Evolutionary conservation across 495 filamentous ascomycete species (phyloP).

Genomic region (Glutinoglossum americanum): DNA sequence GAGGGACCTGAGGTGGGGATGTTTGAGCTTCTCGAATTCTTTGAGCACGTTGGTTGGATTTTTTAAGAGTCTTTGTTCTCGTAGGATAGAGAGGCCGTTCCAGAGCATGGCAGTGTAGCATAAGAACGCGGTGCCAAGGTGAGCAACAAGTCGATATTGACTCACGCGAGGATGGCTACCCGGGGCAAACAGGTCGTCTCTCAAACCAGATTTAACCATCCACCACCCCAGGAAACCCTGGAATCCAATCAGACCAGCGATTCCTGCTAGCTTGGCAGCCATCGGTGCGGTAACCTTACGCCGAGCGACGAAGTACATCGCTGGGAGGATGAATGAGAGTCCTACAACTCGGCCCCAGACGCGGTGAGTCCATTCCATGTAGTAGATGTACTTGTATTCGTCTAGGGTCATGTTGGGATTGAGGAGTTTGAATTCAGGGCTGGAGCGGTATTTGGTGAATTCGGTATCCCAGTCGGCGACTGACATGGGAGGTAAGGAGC

Average conservation of each 20-base stretch:
- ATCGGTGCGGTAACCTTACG: conserved; percentile 60
- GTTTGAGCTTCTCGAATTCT: conserved; percentile 33
- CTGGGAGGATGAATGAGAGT: conserved; percentile 68
- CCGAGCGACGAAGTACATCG: conserved; percentile 68
- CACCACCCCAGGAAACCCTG: conserved; percentile 96
- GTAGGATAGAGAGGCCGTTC: conserved; percentile 69
- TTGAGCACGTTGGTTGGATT: conserved; percentile 34
- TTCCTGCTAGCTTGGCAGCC: conserved; percentile 56
- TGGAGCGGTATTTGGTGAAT: conserved; percentile 74
- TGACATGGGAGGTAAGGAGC: conserved; percentile 66
- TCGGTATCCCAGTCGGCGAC: conserved; percentile 66
- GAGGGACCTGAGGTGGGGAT: conserved; percentile 47
- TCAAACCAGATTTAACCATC: conserved; percentile 95
- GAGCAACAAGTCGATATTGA: conserved; percentile 80
- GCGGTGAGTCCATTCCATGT: conserved; percentile 96
- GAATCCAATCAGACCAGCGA: conserved; percentile 75
- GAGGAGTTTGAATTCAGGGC: conserved; percentile 74
- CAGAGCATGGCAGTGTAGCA: conserved; percentile 89
- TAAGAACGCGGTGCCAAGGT: conserved; percentile 72
- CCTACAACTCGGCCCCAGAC: conserved; percentile 91
- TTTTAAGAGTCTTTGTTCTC: conserved; percentile 42
- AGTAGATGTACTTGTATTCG: conserved; percentile 97
- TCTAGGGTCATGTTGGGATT: conserved; percentile 78
- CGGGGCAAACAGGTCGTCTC: conserved; percentile 81
- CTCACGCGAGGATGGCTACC: conserved; percentile 79